These are phyloP conservation scores for Solanum virginianum DNA, from an alignment of 257 asterid species.

Conservation along the genomic window DNA sequence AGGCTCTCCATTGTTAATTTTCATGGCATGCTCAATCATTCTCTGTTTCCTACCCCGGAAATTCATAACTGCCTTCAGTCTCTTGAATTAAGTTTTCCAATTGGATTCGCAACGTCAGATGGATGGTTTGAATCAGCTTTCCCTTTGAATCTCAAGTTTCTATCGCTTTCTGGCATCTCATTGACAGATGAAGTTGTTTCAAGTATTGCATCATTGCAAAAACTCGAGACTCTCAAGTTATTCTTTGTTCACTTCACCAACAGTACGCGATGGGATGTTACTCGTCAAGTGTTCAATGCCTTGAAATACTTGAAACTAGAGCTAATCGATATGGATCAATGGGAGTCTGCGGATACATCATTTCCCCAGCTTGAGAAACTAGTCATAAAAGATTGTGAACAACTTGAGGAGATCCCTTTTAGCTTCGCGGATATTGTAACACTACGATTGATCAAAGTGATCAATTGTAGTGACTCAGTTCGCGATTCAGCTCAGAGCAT, in stretches of 20 bases:
- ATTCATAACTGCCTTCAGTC: no score
- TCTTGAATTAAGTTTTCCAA: no score
- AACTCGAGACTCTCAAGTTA: neutral
- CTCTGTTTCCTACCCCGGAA: no score
- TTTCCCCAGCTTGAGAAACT: neutral
- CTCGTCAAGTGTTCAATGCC: neutral
- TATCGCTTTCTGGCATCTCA: neutral
- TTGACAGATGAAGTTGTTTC: neutral
- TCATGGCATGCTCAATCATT: no score
- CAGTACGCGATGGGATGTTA: neutral
- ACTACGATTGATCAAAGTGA: no score
- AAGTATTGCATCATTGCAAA: neutral
- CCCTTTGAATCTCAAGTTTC: neutral
- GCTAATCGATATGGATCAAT: neutral
- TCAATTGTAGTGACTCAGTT: no score
- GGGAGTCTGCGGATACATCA: neutral
- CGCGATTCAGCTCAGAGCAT: neutral
- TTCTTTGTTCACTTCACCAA: neutral
- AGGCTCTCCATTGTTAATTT: no score
- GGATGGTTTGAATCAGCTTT: neutral
- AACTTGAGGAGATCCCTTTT: neutral
- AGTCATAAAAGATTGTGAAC: neutral
- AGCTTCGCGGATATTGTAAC: no score
- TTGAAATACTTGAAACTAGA: neutral
- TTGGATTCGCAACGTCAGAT: neutral